Evolutionary conservation across 768 basidiomycete genomes (phyloP).

Genomic region (Royoungia palumana): DNA sequence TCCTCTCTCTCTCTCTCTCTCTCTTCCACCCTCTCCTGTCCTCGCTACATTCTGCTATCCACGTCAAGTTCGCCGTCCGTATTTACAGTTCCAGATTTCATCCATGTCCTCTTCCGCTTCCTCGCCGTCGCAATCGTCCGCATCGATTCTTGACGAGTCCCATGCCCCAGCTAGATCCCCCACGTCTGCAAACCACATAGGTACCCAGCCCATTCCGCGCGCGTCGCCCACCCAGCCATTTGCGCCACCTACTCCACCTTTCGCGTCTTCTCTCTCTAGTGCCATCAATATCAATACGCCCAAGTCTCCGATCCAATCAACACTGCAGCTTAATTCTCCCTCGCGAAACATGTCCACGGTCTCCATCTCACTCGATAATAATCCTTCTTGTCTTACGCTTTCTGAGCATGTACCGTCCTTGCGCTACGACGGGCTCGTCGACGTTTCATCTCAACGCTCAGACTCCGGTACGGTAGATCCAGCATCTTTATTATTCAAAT

Average conservation of each 20-base stretch:
- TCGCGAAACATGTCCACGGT: conserved; percentile 11
- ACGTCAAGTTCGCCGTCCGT: conserved; percentile 17
- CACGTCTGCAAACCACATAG: conserved; percentile 3
- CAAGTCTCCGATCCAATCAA: conserved; percentile 19
- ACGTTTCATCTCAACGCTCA: conserved; percentile 8
- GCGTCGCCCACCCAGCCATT: conserved; percentile 13
- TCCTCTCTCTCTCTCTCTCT: conserved; percentile 6
- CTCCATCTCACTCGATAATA: conserved; percentile 11
- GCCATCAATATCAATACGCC: conserved; percentile 10
- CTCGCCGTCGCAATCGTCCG: conserved; percentile 25
- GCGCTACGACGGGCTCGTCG: conserved; percentile 6
- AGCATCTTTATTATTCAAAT: conserved; percentile 2
- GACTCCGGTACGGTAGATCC: conserved; percentile 14
- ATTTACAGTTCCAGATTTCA: conserved; percentile 25
- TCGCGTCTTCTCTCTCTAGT: conserved; percentile 8
- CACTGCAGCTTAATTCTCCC: conserved; percentile 19
- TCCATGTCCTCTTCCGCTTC: conserved; percentile 25
- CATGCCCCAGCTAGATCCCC: conserved; percentile 9
- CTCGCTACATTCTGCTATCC: conserved; percentile 16
- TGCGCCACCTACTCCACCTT: conserved; percentile 20
- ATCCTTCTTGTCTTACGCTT: conserved; percentile 22
- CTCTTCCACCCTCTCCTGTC: conserved; percentile 14
- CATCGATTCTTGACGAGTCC: conserved; percentile 15
- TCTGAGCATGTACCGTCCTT: conserved; percentile 8
- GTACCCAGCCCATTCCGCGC: conserved; percentile 6